These are phyloP conservation scores for Candida endomychidarum DNA, from an alignment of 805 yeast species.

Conservation along the genomic window DNA sequence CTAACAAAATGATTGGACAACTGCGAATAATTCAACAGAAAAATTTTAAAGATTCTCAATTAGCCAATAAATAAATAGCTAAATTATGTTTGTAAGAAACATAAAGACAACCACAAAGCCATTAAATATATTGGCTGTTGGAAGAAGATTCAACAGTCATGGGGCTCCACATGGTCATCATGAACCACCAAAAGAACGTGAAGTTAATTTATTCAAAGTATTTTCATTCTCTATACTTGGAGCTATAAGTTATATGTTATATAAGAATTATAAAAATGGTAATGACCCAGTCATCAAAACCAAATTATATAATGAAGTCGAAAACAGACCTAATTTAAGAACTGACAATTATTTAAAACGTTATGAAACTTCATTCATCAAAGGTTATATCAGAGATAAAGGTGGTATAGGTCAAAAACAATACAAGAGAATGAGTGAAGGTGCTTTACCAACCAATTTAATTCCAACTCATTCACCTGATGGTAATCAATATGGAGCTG, in stretches of 20 bases:
- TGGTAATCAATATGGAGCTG: constrained; percentile 44
- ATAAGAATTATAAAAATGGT: constrained; percentile 30
- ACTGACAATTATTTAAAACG: constrained; percentile 36
- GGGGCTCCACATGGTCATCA: constrained; percentile 17
- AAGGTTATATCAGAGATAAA: constrained; percentile 42
- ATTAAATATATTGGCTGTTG: constrained; percentile 2
- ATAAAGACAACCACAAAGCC: constrained; percentile 12
- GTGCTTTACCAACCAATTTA: constrained; percentile 26
- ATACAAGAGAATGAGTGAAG: constrained; percentile 33
- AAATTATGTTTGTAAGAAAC: constrained; percentile 17
- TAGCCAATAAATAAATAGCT: constrained; percentile 15
- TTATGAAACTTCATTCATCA: constrained; percentile 43
- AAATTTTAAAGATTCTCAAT: constrained; percentile 2
- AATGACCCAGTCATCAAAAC: constrained; percentile 40
- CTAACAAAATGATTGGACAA: constrained; percentile 12
- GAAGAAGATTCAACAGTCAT: constrained; percentile 24
- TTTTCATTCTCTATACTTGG: constrained; percentile 42
- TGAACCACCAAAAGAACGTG: constrained; percentile 27
- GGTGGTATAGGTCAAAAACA: constrained; percentile 47
- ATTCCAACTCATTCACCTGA: constrained; percentile 43
- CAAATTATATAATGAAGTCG: constrained; percentile 33
- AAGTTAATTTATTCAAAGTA: constrained; percentile 41
- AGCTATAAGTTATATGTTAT: constrained; percentile 33
- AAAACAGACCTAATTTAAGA: constrained; percentile 34
- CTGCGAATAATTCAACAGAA: constrained; percentile 8